Evolutionary conservation across 306 rosid genomes (phyloP).

Genomic region (Prunus mongolica): DNA sequence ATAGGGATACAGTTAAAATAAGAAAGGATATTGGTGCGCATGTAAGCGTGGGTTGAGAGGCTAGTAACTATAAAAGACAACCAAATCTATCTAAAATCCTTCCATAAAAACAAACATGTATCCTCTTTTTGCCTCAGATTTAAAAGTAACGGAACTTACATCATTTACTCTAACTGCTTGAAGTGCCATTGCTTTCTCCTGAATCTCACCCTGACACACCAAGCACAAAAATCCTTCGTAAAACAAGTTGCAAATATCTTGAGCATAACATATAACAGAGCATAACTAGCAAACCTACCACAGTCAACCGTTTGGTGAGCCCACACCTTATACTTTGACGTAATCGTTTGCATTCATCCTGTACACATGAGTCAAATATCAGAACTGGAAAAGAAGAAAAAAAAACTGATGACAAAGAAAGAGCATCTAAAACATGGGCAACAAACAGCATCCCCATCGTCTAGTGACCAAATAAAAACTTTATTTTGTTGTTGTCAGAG

Average conservation of each 20-base stretch:
- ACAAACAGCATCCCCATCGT: not conserved
- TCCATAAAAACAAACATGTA: not conserved
- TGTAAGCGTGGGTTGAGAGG: too few relatives aligned
- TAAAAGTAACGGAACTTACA: constrained; percentile 46
- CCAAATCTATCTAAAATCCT: not conserved
- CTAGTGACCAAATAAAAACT: not conserved
- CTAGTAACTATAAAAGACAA: not conserved
- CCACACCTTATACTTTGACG: constrained; percentile 76
- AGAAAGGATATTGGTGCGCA: too few relatives aligned
- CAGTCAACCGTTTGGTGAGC: constrained; percentile 65
- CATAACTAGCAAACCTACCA: constrained; percentile 58
- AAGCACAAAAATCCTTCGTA: constrained; percentile 23
- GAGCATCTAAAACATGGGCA: not conserved
- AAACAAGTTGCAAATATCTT: constrained; percentile 15
- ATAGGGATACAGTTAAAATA: too few relatives aligned
- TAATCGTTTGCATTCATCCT: constrained; percentile 89
- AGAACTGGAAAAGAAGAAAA: not conserved
- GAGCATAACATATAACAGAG: constrained; percentile 18
- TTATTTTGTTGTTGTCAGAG: too few relatives aligned
- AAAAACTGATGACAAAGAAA: not conserved
- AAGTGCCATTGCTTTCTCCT: constrained; percentile 63
- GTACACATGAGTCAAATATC: constrained; percentile 31
- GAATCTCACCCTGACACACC: constrained; percentile 70
- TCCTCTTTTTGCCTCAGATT: not conserved
- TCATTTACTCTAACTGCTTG: constrained; percentile 70